A percentile compares a stretch with the other conserved stretches of the same genome.
Conservation (phyloP, 768 basidiomycete species). For the Psilocybe azurescens region DNA sequence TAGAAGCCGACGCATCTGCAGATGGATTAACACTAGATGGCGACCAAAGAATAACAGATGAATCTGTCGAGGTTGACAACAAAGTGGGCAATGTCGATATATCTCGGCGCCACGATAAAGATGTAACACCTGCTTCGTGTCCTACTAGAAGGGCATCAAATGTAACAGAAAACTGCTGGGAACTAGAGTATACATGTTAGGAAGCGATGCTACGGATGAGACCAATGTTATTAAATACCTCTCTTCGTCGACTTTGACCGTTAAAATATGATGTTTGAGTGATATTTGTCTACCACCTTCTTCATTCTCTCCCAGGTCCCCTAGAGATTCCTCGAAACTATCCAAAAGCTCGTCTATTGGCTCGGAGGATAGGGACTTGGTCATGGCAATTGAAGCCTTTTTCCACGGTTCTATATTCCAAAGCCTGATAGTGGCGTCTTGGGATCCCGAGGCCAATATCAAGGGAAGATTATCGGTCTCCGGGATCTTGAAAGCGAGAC, state of each 20-base stretch:
- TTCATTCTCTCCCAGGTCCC: conserved; percentile 70
- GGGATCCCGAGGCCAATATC: conserved; percentile 90
- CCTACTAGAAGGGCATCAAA: conserved; percentile 95
- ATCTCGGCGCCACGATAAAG: conserved; percentile 79
- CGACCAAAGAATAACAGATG: conserved; percentile 94
- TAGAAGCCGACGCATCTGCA: conserved; percentile 52
- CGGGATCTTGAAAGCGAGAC: conserved; percentile 67
- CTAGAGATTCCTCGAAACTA: conserved; percentile 84
- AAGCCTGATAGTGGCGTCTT: conserved; percentile 91
- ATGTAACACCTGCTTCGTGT: conserved; percentile 94
- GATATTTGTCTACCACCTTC: conserved; percentile 89
- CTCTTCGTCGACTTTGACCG: conserved; percentile 54
- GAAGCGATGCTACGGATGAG: background rate
- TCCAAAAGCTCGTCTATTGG: conserved; percentile 82
- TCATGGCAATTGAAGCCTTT: conserved; percentile 27
- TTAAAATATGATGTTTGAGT: conserved; percentile 82
- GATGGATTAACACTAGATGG: conserved; percentile 57
- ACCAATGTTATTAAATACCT: conserved; percentile 35
- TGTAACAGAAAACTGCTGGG: conserved; percentile 72
- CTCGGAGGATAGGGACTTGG: conserved; percentile 24
- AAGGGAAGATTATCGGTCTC: conserved; percentile 47
- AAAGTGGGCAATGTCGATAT: conserved; percentile 49
- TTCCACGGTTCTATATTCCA: conserved; percentile 79
- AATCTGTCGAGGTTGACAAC: conserved; percentile 94
- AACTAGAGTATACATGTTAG: conserved; percentile 23